Conservation (phyloP, 2,329 filamentous ascomycete species). For the Talaromyces sp. region DNA sequence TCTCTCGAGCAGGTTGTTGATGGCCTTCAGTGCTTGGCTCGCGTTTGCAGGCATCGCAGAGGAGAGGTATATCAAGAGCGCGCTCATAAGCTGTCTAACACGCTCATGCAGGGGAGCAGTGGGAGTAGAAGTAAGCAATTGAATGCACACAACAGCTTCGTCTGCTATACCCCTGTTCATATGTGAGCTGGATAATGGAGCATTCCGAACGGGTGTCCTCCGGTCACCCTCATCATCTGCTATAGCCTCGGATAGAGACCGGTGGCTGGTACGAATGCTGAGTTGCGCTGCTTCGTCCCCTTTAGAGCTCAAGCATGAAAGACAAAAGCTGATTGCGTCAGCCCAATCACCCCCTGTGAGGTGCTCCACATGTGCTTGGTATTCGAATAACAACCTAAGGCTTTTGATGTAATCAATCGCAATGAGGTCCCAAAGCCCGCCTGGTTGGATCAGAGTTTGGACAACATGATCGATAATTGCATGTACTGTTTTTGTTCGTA, state of each 20-base stretch:
- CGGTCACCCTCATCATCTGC: conserved; percentile 27
- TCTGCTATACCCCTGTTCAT: conserved; percentile 41
- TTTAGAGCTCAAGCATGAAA: conserved; percentile 52
- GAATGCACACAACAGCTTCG: conserved; percentile 64
- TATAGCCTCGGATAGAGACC: conserved; percentile 28
- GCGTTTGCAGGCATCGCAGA: conserved; percentile 56
- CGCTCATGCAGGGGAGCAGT: conserved; percentile 64
- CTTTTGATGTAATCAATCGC: conserved; percentile 75
- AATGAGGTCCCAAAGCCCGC: conserved; percentile 66
- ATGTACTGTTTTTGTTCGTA: conserved; percentile 75
- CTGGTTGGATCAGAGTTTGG: conserved; percentile 63
- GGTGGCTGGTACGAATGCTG: conserved; percentile 29
- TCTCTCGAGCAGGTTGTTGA: conserved; percentile 68
- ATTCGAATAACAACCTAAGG: conserved; percentile 65
- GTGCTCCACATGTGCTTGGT: conserved; percentile 76
- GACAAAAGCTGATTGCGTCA: conserved; percentile 66
- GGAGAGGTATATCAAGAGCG: conserved; percentile 60
- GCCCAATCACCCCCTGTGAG: conserved; percentile 68
- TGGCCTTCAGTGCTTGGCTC: conserved; percentile 69
- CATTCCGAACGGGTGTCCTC: conserved; percentile 27
- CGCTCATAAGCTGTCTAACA: conserved; percentile 55
- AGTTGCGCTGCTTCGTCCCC: conserved; percentile 29
- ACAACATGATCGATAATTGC: conserved; percentile 78
- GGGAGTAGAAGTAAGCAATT: conserved; percentile 59
- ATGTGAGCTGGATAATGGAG: conserved; percentile 25